These are phyloP conservation scores for Aspergillus glaucus DNA, from an alignment of 2,329 filamentous ascomycete species.

Conservation along the genomic window DNA sequence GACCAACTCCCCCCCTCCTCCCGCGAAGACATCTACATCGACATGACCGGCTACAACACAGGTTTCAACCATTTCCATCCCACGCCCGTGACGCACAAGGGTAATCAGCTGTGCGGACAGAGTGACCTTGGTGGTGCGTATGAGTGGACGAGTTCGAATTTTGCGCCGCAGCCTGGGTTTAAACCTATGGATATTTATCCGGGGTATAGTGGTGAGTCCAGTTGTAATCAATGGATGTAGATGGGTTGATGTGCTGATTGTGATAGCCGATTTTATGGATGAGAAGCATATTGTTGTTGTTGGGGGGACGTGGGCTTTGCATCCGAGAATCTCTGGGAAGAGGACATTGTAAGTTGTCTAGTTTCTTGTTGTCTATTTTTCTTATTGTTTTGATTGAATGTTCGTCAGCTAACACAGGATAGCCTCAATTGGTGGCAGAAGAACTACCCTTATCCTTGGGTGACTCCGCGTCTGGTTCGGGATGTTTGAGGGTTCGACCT, in stretches of 20 bases:
- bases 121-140: neutral
- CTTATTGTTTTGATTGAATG: too few species aligned
- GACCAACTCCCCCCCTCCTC: neutral
- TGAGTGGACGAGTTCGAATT: neutral
- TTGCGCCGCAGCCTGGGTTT: neutral
- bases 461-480: neutral
- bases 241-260: neutral
- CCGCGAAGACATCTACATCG: neutral
- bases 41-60: neutral
- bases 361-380: neutral
- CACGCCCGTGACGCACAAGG: neutral
- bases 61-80: neutral
- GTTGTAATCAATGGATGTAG: neutral
- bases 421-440: neutral
- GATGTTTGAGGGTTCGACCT: neutral
- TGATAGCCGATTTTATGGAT: neutral
- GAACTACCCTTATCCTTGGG: neutral
- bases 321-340: neutral
- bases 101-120: neutral
- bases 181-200: neutral
- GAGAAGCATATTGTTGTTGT: neutral
- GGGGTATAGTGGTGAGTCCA: neutral
- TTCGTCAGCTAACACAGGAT: neutral
- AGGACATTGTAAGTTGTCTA: neutral
- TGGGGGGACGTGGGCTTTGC: neutral